Conservation (phyloP, 345 rosid genomes). For the Eucalyptus guilfoylei region DNA sequence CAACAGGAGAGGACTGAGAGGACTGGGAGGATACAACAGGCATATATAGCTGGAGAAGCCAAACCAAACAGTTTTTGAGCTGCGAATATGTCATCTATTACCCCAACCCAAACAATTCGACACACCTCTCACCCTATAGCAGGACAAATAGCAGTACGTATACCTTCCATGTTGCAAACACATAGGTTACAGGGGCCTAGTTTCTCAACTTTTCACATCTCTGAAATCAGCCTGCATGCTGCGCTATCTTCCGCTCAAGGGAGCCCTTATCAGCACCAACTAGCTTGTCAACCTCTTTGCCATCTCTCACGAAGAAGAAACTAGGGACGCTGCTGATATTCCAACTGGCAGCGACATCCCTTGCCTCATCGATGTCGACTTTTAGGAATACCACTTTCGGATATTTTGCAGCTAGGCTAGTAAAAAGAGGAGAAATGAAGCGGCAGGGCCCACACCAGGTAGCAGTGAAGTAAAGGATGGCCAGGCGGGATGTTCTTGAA, state of each 20-base stretch:
- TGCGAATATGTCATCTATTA: background rate
- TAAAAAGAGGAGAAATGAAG: conserved; percentile 68
- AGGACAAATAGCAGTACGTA: background rate
- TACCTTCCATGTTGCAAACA: background rate
- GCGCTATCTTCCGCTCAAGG: conserved; percentile 60
- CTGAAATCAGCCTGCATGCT: conserved; percentile 24
- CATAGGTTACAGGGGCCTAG: background rate
- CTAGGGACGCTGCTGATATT: conserved; percentile 71
- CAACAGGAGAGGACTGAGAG: background rate
- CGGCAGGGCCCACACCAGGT: conserved; percentile 97
- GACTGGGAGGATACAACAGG: background rate
- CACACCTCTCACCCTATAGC: background rate
- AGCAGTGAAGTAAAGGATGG: conserved; percentile 80
- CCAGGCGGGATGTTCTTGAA: conserved; percentile 55
- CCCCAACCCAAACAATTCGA: background rate
- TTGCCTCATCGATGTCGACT: conserved; percentile 60
- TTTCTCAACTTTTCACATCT: background rate
- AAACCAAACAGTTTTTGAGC: background rate
- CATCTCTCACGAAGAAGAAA: conserved; percentile 58
- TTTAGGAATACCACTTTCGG: conserved; percentile 68
- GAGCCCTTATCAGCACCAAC: conserved; percentile 77
- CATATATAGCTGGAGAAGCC: background rate
- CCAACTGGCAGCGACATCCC: conserved; percentile 53
- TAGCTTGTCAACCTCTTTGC: conserved; percentile 74
- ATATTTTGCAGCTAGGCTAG: conserved; percentile 60